Evolutionary conservation across 805 yeast genomes (phyloP), one percentile per base, ranked within the genome.

Genomic region (Suhomyces tanzawaensis): DNA sequence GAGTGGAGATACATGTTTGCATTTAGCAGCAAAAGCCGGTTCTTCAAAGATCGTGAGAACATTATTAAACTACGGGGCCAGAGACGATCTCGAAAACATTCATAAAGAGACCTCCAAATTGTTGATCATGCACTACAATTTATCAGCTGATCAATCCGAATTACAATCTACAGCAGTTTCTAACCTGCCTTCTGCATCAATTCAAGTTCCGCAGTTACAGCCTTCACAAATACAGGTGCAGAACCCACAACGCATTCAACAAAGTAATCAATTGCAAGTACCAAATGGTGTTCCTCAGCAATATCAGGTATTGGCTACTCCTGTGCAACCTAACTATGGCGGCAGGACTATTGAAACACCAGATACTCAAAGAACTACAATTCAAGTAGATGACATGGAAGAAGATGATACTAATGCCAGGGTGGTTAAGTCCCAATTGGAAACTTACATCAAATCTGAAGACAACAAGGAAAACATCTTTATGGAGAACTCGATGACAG

Each of bases 1-100:
- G 16, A 72, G 79, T 43, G 97, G 97, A 4, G 87, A 89, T 49
- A 87, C 96, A 0, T 87, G 95, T 5, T 64, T 89, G 34, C 95
- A 88, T 51, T 66, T 91, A 31, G 89, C 95, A 0, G 77, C 79
- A 12, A 69, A 78, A 25, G 64, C 77, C 7, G 95, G 95, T 7
- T 76, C 82, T 36, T 57, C 71, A 32, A 80, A 84, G 31, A 76
- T 93, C 39, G 90, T 85, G 7, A 87, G 85, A 45, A 86, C 84
- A 45, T 70, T 93, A 34, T 60, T 93, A 36, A 90, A 86, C 45
- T 84, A 86, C 39, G 96, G 97, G 25, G 97, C 97, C 7, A 62
- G 73, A 52, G 77, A 70, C 49, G 82, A 72, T 60, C 53, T 69
- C 35, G 52, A 54, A 31, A 69, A 74, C 58, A 48, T 70, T 47